Evolutionary conservation across 208 protist species (phyloP).

Genomic region (Trypanosoma vivax): DNA sequence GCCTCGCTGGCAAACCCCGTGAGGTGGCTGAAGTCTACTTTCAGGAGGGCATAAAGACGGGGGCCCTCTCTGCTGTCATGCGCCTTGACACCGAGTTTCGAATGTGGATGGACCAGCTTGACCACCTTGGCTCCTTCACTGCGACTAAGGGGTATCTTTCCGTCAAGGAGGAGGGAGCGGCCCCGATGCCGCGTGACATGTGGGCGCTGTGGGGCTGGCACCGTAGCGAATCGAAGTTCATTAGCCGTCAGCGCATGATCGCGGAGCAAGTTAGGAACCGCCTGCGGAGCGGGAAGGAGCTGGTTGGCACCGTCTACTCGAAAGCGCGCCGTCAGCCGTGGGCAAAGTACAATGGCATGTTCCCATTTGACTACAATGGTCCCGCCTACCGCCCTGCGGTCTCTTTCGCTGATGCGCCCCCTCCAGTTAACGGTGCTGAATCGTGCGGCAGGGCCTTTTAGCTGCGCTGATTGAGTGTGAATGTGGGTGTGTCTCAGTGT

Average conservation of each 20-base stretch:
- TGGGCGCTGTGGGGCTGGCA: constrained; percentile 88
- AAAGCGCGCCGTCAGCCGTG: constrained; percentile 74
- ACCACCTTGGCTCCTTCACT: constrained; percentile 85
- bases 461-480: background rate
- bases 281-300: constrained; percentile 48
- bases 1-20: constrained; percentile 39
- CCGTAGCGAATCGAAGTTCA: constrained; percentile 75
- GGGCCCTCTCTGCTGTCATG: constrained; percentile 62
- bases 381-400: constrained; percentile 36
- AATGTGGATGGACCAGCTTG: constrained; percentile 90
- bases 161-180: constrained; percentile 77
- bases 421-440: constrained; percentile 11
- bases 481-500: background rate
- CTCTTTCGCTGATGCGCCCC: constrained; percentile 51
- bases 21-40: constrained; percentile 72
- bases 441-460: constrained; percentile 12
- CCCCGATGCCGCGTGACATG: constrained; percentile 81
- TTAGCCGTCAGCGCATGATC: constrained; percentile 55
- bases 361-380: constrained; percentile 71
- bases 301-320: constrained; percentile 77
- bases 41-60: constrained; percentile 49
- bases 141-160: constrained; percentile 55
- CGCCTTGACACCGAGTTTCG: constrained; percentile 84
- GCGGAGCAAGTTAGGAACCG: constrained; percentile 57
- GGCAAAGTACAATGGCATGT: constrained; percentile 78